Evolutionary conservation across 2,329 filamentous ascomycete species (phyloP).

Genomic region (Penicillium fuscoglaucum): DNA sequence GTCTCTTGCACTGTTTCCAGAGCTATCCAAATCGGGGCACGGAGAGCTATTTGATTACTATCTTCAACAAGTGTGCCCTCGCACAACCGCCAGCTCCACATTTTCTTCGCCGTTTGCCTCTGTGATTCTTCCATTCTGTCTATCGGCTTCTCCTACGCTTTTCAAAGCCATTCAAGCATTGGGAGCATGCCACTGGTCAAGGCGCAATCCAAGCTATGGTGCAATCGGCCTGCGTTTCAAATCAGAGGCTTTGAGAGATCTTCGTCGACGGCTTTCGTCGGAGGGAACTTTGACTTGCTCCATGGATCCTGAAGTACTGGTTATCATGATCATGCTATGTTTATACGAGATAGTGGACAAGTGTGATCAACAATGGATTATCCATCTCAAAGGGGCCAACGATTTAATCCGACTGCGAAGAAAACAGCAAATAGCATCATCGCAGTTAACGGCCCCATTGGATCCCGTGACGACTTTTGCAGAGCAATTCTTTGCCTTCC

Average conservation of each 20-base stretch:
- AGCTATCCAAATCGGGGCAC: slow-evolving; percentile 31
- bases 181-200: slow-evolving; percentile 42
- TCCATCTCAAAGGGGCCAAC: slow-evolving; percentile 51
- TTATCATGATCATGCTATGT: slow-evolving; percentile 51
- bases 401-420: slow-evolving; percentile 47
- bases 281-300: slow-evolving; percentile 32
- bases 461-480: slow-evolving; percentile 40
- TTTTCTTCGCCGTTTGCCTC: slow-evolving; percentile 42
- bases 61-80: slow-evolving; percentile 42
- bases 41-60: slow-evolving; percentile 43
- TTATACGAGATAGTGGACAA: slow-evolving; percentile 49
- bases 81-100: slow-evolving; percentile 41
- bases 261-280: slow-evolving; percentile 36
- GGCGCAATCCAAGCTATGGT: slow-evolving; percentile 32
- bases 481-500: slow-evolving; percentile 54
- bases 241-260: slow-evolving; percentile 38
- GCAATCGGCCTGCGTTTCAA: slow-evolving; percentile 41
- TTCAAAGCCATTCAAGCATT: slow-evolving; percentile 43
- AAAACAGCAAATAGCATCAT: slow-evolving; percentile 20
- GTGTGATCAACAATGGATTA: slow-evolving; percentile 49
- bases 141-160: slow-evolving; percentile 40
- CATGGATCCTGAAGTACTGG: slow-evolving; percentile 38
- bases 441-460: slow-evolving; percentile 11
- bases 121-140: slow-evolving; percentile 41
- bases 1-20: slow-evolving; percentile 32